Percentiles rank a stretch among this genome's conserved stretches.
Conservation (phyloP, 176 grass and related monocot genomes). For the Eragrostis curvula region DNA sequence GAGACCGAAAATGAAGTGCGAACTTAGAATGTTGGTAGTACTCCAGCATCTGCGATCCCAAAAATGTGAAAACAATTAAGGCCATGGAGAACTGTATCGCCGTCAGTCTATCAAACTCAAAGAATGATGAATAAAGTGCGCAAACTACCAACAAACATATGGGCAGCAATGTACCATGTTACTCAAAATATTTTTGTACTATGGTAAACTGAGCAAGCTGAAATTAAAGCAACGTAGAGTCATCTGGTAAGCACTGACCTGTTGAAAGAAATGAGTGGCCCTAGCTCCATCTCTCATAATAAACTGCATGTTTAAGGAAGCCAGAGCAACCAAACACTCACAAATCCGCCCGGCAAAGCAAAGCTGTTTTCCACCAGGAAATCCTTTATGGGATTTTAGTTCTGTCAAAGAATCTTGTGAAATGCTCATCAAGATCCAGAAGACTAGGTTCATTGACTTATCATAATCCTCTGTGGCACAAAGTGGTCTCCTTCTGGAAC, state of each 20-base stretch:
- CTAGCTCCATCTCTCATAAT: background rate
- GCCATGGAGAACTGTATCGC: background rate
- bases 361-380: background rate
- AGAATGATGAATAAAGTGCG: background rate
- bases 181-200: background rate
- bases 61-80: background rate
- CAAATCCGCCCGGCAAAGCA: background rate
- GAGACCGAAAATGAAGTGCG: background rate
- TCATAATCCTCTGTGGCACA: background rate
- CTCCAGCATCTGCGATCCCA: background rate
- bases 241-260: background rate
- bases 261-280: background rate
- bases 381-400: background rate
- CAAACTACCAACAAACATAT: background rate
- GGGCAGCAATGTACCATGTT: background rate
- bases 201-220: background rate
- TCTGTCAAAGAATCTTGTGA: slow-evolving; percentile 15
- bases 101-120: background rate
- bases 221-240: background rate
- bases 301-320: slow-evolving; percentile 3
- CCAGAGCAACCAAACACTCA: background rate
- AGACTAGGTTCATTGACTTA: background rate
- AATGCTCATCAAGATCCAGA: slow-evolving; percentile 12
- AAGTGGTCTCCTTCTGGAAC: background rate
- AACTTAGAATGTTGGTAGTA: background rate